Evolutionary conservation across 164 flowering plant genomes (phyloP).

Genomic region (Chloranthus sessilifolius): DNA sequence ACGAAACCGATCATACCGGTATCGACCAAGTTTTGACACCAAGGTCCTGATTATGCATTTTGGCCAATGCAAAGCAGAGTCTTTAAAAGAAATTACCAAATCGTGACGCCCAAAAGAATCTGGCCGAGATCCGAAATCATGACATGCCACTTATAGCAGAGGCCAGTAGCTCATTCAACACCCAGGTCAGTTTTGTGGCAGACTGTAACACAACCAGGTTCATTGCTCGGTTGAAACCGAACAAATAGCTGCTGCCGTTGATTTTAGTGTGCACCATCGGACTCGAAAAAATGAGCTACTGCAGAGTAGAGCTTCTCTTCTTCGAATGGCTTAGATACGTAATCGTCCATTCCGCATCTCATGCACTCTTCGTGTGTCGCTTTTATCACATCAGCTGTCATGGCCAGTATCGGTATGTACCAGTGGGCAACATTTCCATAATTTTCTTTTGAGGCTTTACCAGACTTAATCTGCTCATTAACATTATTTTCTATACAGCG

Average conservation of each 20-base stretch:
- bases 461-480: conserved; percentile 45
- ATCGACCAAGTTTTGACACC: no score
- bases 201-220: conserved; percentile 6
- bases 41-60: no score
- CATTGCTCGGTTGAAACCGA: conserved; percentile 4
- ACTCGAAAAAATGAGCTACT: conserved; percentile 60
- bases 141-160: no score
- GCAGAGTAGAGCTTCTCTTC: conserved; percentile 74
- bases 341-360: conserved; percentile 88
- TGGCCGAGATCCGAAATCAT: no score
- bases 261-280: conserved; percentile 20
- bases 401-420: conserved; percentile 89
- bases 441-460: conserved; percentile 34
- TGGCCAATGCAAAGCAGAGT: no score
- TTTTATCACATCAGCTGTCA: conserved; percentile 93
- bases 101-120: no score
- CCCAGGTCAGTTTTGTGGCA: no score
- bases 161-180: no score
- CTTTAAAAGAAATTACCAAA: no score
- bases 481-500: conserved; percentile 44
- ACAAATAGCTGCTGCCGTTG: conserved; percentile 2
- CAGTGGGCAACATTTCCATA: conserved; percentile 33
- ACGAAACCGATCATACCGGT: no score
- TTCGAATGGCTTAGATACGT: conserved; percentile 86
- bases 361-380: conserved; percentile 62